These are phyloP conservation scores for Solanum megistacrolobum DNA, from an alignment of 257 asterid species.

Conservation along the genomic window DNA sequence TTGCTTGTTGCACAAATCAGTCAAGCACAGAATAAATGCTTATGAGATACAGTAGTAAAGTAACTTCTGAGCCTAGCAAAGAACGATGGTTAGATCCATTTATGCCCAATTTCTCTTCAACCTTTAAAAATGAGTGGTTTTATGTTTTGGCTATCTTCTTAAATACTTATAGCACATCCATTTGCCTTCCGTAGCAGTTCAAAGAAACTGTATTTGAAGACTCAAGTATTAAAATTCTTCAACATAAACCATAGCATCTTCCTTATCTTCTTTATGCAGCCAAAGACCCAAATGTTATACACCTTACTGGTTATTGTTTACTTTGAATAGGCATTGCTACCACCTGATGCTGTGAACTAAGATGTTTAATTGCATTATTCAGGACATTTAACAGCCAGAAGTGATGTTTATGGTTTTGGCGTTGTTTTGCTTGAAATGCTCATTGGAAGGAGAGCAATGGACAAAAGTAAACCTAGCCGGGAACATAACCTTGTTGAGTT, in stretches of 20 bases:
- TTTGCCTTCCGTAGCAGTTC: not conserved
- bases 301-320: not conserved
- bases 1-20: not conserved
- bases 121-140: not conserved
- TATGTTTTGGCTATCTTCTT: not conserved
- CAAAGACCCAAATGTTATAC: not conserved
- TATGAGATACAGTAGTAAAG: not conserved
- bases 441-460: conserved; percentile 83
- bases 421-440: conserved; percentile 90
- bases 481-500: conserved; percentile 93
- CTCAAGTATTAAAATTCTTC: not conserved
- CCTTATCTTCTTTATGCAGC: not conserved
- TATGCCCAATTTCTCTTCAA: not conserved
- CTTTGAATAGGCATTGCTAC: not conserved
- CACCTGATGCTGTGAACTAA: not conserved
- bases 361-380: not conserved
- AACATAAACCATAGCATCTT: not conserved
- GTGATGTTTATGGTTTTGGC: conserved; percentile 91
- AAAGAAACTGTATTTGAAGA: not conserved
- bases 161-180: not conserved
- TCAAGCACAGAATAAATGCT: not conserved
- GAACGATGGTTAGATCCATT: not conserved
- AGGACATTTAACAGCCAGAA: conserved; percentile 84
- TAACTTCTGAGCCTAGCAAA: not conserved
- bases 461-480: conserved; percentile 79